Evolutionary conservation across 176 grass and related monocot genomes (phyloP).

Genomic region (Triticum dicoccoides): DNA sequence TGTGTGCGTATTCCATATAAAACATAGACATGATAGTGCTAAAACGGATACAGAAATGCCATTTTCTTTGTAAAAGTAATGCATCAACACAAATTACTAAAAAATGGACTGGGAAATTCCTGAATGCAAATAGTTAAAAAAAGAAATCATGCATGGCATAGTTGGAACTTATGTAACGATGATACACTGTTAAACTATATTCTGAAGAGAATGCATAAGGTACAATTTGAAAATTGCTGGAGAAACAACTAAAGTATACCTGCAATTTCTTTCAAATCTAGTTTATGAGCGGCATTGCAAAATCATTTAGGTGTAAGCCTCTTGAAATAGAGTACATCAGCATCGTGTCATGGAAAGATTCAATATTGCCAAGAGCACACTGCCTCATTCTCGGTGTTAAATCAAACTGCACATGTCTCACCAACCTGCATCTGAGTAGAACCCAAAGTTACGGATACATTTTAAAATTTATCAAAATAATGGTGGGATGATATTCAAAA

Average conservation of each 20-base stretch:
- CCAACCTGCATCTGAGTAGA: slow-evolving; percentile 13
- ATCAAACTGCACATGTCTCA: not conserved
- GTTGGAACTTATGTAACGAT: not conserved
- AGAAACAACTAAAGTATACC: slow-evolving; percentile 31
- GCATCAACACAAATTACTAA: not conserved
- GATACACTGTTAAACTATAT: not conserved
- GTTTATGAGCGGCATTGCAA: not conserved
- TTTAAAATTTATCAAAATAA: slow-evolving; percentile 7
- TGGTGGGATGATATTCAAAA: not conserved
- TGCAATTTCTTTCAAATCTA: slow-evolving; percentile 23
- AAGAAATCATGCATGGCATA: not conserved
- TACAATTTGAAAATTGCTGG: not conserved
- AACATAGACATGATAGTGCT: not conserved
- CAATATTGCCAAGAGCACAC: not conserved
- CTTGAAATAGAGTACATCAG: not conserved
- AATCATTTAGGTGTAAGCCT: slow-evolving; percentile 14
- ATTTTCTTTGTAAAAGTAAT: not conserved
- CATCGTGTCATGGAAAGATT: not conserved
- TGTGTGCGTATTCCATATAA: not conserved
- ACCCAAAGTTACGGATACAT: slow-evolving; percentile 1
- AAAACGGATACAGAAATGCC: not conserved
- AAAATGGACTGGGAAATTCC: not conserved
- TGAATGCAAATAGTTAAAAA: not conserved
- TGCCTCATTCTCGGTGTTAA: not conserved
- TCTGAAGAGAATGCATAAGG: slow-evolving; percentile 1